Base-by-base conservation (phyloP, 805 yeast genomes). In the Pichia exigua region DNA sequence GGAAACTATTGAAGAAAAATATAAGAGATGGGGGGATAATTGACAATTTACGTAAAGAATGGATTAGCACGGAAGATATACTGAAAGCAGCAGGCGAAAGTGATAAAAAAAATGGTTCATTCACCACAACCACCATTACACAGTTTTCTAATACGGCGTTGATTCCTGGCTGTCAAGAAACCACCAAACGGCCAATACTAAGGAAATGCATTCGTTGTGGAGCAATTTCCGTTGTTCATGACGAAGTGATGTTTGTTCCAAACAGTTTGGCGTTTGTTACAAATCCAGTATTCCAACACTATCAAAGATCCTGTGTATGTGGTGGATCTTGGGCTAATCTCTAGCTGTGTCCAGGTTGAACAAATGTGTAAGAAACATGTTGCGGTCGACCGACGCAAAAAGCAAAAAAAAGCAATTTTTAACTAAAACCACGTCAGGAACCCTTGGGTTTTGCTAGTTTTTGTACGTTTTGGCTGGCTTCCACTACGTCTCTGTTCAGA, bases 271-370 rank as follows among this genome's bases (percentile, higher is more conserved):
- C 62, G 1, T 61, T 61, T 45, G 57, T 63, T 0, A 54, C 63
- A 6, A 61, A 70, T 30, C 67, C 70, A 27, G 60, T 68, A 11
- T 64, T 59, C 42, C 61, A 60, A 24, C 61, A 67, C 60, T 59
- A 74, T 63, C 90, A 84, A 58, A 71, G 90, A 54, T 79, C 79
- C 26, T 87, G 95, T 66, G 69, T 86, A 38, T 87, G 95, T 65
- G 94, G 94, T 0, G 85, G 87, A 40, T 75, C 82, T 4, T 85
- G 92, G 92, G 81, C 80, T 2, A 76, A 75, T 54, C 44, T 73
- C 32, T 64, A 54, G 35, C 13, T n/a, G n/a, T n/a, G n/a, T n/a
- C n/a, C n/a, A n/a, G n/a, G n/a, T n/a, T n/a, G n/a, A n/a, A 27
- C 30, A 44, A 10, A n/a, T 26, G n/a, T 42, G 26, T 20, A 21